Base-by-base conservation (phyloP, 2,329 filamentous ascomycete species). In the Penicillium sp. region DNA sequence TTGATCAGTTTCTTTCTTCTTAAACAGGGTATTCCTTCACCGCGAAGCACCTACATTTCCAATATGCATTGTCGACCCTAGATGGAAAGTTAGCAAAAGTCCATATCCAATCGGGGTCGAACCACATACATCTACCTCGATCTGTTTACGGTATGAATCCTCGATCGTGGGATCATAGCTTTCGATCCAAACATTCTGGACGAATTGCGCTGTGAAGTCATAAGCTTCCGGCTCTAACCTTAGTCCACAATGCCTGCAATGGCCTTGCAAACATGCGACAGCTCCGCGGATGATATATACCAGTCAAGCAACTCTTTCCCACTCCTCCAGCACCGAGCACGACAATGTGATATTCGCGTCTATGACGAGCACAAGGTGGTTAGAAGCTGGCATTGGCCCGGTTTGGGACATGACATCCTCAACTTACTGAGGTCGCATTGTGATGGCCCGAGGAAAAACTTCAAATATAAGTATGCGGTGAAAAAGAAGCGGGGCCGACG, bases 141-240 rank as follows among this genome's bases (percentile, higher is more conserved):
- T 88, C 73, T 92, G 88, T 76, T 93, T 93, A 64, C 89, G 83
- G 72, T 93, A 93, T 54, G 89, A 92, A 73, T 93, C 89, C 74
- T 93, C 89, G 72, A 93, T 93, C 58, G 89, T 93, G 41, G 89
- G 89, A 74, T 93, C 89, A 70, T 93, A 93, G 71, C 86, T 89
- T 73, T 95, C 90, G 69, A 95, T 93, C 89, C 90, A 95, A 65
- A 95, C 88, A 76, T 94, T 92, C 73, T 94, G 90, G 47, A 95
- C 90, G 67, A 95, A 95, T 79, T 95, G 90, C 66, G 91, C 90
- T 90, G 66, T 66, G 60, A 63, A 38, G 47, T 44, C 34, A 46
- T 64, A 24, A 60, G 57, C 52, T 41, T 47, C 51, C 56, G 49
- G 29, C 29, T 36, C 38, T 24, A 33, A 23, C 10, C 24, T 15